Conservation (phyloP, 2,329 filamentous ascomycete species). For the Aspergillus spinulosporus region DNA sequence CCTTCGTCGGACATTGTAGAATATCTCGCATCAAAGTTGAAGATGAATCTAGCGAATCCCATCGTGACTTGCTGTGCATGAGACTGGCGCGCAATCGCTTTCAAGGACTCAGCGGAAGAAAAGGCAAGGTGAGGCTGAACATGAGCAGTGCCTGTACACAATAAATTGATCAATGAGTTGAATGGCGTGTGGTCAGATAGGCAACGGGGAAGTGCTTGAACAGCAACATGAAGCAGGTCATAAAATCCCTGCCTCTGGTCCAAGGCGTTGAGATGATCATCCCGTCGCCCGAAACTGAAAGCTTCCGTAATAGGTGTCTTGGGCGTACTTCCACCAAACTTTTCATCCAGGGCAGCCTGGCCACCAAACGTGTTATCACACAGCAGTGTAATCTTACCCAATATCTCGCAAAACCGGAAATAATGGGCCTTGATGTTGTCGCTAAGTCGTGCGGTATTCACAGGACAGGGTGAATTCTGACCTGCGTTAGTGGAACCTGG, state of each 20-base stretch:
- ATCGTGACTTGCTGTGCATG: constrained; percentile 95
- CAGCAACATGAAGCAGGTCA: constrained; percentile 89
- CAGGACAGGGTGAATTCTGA: constrained; percentile 46
- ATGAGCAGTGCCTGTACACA: constrained; percentile 96
- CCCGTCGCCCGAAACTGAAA: constrained; percentile 83
- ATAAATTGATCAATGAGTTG: constrained; percentile 86
- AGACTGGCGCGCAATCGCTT: constrained; percentile 89
- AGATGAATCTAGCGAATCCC: constrained; percentile 95
- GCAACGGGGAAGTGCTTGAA: constrained; percentile 93
- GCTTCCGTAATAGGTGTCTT: constrained; percentile 95
- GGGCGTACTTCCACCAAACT: constrained; percentile 80
- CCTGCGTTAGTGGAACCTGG: constrained; percentile 33
- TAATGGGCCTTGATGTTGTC: constrained; percentile 84
- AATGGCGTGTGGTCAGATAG: constrained; percentile 87
- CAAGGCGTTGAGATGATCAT: constrained; percentile 69
- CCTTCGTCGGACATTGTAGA: constrained; percentile 97
- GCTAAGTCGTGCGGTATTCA: constrained; percentile 63
- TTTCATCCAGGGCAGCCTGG: constrained; percentile 92
- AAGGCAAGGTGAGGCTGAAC: constrained; percentile 88
- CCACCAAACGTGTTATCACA: constrained; percentile 97
- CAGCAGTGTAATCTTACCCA: constrained; percentile 92
- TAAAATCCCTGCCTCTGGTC: constrained; percentile 96
- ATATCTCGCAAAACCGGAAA: constrained; percentile 85
- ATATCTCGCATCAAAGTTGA: constrained; percentile 96
- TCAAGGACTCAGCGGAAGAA: constrained; percentile 88